These are phyloP conservation scores for Phaseolus lunatus DNA, from an alignment of 306 rosid species.

Conservation along the genomic window DNA sequence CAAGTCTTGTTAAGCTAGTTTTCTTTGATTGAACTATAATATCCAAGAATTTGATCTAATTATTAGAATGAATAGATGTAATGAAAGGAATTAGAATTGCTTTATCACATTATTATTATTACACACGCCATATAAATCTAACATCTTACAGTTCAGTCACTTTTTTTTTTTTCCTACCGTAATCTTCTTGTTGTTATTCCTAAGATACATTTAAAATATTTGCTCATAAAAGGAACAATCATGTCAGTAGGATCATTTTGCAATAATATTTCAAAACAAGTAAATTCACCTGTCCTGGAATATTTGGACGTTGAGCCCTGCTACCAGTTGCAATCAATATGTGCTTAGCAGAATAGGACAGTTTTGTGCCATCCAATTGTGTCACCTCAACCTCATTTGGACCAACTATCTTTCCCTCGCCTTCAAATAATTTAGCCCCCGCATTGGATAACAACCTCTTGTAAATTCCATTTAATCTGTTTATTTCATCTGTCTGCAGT, in stretches of 20 bases:
- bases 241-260: constrained; percentile 4
- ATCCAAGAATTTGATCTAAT: neutral
- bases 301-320: constrained; percentile 76
- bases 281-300: constrained; percentile 84
- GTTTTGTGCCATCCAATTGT: constrained; percentile 94
- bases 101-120: neutral
- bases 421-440: constrained; percentile 89
- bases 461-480: constrained; percentile 89
- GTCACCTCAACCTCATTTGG: constrained; percentile 97
- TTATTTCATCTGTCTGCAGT: constrained; percentile 89
- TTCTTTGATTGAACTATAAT: neutral
- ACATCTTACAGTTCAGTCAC: neutral
- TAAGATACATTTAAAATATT: neutral
- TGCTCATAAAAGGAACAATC: constrained; percentile 7
- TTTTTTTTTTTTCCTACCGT: neutral
- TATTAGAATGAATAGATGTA: neutral
- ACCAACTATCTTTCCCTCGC: constrained; percentile 89
- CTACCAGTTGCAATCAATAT: constrained; percentile 93
- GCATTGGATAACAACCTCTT: constrained; percentile 85
- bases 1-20: neutral
- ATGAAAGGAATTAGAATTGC: neutral
- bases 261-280: constrained; percentile 40
- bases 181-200: neutral
- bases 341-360: constrained; percentile 90
- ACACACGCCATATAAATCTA: neutral